Conservation (phyloP, 1,284 basidiomycete genomes). For the Apiotrichum gamsii region DNA sequence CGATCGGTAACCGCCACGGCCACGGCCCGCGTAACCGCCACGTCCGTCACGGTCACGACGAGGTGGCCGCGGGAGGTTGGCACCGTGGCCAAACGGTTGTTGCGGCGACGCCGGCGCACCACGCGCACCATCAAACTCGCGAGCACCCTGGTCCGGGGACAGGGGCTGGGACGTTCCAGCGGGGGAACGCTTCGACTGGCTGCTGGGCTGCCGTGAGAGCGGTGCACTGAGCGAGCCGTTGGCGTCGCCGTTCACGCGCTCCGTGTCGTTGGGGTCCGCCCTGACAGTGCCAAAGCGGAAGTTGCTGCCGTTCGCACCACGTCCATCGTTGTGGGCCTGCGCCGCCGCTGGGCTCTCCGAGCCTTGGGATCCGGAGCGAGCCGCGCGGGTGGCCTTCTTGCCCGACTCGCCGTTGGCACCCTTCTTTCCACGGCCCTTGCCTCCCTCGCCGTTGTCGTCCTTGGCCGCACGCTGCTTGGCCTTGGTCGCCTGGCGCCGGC, state of each 20-base stretch:
- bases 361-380: slow-evolving; percentile 12
- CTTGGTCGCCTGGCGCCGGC: slow-evolving; percentile 17
- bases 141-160: slow-evolving; percentile 3
- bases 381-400: slow-evolving; percentile 5
- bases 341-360: slow-evolving; percentile 18
- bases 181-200: slow-evolving; percentile 17
- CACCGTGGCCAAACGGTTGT: slow-evolving; percentile 16
- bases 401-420: slow-evolving; percentile 1
- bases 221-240: slow-evolving; percentile 16
- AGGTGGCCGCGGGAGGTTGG: slow-evolving; percentile 21
- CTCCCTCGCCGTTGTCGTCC: slow-evolving; percentile 15
- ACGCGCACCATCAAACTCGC: slow-evolving; percentile 18
- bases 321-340: not conserved
- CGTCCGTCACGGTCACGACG: slow-evolving; percentile 30
- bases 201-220: slow-evolving; percentile 26
- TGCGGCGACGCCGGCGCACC: slow-evolving; percentile 13
- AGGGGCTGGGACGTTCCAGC: slow-evolving; percentile 4
- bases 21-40: slow-evolving; percentile 25
- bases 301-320: slow-evolving; percentile 1
- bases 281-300: slow-evolving; percentile 19
- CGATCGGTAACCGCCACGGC: slow-evolving; percentile 11
- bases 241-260: slow-evolving; percentile 4
- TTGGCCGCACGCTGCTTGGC: slow-evolving; percentile 17
- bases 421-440: slow-evolving; percentile 5
- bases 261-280: not conserved